phyloP scores from a whole-genome alignment of 805 yeast genomes.

The Candida suzukii region DNA sequence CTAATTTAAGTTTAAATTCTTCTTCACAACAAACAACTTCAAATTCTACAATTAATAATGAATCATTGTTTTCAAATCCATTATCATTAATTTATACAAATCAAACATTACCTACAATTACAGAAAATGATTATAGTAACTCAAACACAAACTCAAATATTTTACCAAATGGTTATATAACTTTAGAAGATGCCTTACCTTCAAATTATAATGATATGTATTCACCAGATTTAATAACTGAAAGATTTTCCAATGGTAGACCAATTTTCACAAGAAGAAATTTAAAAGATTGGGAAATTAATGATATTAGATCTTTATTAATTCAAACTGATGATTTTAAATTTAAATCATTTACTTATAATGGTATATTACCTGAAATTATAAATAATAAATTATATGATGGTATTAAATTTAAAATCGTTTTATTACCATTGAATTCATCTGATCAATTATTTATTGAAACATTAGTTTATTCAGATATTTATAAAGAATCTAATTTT shows the following conservation, averaged over 20 bases:
- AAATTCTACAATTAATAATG: background rate
- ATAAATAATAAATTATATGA: conserved; percentile 12
- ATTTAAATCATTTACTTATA: too few species aligned
- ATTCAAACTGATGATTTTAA: conserved; percentile 52
- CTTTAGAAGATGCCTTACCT: conserved; percentile 48
- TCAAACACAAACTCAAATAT: background rate
- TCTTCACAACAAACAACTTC: background rate
- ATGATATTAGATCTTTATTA: conserved; percentile 59
- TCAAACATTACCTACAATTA: conserved; percentile 13
- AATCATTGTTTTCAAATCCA: conserved; percentile 15
- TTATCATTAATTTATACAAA: conserved; percentile 22
- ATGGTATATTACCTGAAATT: conserved; percentile 38
- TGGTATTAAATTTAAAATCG: conserved; percentile 36
- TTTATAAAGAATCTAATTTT: conserved; percentile 58
- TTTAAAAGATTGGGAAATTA: conserved; percentile 62
- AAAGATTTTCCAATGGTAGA: conserved; percentile 48
- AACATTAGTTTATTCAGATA: conserved; percentile 47
- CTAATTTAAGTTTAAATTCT: too few species aligned
- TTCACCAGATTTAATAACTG: conserved; percentile 44
- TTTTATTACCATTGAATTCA: conserved; percentile 45
- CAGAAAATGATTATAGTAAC: background rate
- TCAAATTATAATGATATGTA: conserved; percentile 47
- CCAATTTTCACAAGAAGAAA: conserved; percentile 58
- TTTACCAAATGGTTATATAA: conserved; percentile 7
- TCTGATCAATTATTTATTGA: conserved; percentile 41